A percentile compares a stretch with the other conserved stretches of the same genome.
phyloP scores from a whole-genome alignment of 495 filamentous ascomycete genomes.

The Penicillium salamii region DNA sequence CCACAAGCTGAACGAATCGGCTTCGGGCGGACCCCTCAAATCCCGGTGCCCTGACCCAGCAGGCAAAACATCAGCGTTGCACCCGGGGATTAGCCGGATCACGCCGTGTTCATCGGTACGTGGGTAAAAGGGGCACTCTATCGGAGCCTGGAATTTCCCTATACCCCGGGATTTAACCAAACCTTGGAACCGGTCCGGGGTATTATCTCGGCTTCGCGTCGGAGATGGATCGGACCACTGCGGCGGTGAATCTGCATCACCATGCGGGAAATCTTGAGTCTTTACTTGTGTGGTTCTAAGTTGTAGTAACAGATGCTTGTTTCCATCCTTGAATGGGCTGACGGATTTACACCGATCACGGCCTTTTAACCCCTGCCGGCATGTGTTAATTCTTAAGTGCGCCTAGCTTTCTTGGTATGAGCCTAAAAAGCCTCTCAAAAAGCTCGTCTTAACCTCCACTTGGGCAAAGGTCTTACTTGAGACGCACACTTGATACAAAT shows the following conservation, averaged over 20 bases:
- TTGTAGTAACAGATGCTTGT: too few species aligned
- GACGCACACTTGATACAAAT: too few species aligned
- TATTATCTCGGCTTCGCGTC: conserved; percentile 1
- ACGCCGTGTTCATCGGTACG: neutral
- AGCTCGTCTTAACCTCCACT: too few species aligned
- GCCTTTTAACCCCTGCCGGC: too few species aligned
- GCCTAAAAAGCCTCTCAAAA: too few species aligned
- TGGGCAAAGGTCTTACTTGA: too few species aligned
- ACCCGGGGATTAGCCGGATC: neutral
- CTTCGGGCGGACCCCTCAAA: neutral
- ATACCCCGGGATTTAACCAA: neutral
- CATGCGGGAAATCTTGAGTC: neutral
- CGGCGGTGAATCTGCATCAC: too few species aligned
- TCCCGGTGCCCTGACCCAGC: neutral
- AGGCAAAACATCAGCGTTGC: neutral
- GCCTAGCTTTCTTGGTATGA: too few species aligned
- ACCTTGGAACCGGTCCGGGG: neutral
- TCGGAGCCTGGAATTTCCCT: neutral
- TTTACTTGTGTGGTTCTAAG: too few species aligned
- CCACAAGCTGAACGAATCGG: neutral
- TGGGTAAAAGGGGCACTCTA: neutral
- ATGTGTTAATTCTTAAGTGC: too few species aligned
- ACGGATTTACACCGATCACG: too few species aligned
- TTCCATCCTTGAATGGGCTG: too few species aligned
- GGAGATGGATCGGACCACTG: conserved; percentile 1